Evolutionary conservation across 78 protist genomes (phyloP), one percentile per base, ranked within the genome.

Genomic region (Trichosphaerium sp.): DNA sequence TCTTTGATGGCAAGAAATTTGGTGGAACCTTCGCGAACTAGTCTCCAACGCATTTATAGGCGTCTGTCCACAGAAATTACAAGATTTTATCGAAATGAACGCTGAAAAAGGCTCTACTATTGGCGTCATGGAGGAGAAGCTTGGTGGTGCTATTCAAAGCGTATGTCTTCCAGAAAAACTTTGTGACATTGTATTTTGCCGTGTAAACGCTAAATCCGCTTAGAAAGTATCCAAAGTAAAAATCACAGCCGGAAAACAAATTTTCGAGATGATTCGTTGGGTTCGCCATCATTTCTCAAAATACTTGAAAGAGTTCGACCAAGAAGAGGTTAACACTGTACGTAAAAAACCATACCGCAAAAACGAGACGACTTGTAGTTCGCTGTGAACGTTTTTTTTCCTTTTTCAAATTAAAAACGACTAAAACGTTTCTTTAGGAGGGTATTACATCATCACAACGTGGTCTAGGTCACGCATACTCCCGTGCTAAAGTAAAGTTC

Each of bases 401-500:
- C n/a, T n/a, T n/a, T n/a, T n/a, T n/a, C n/a, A n/a, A n/a, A n/a
- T n/a, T n/a, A n/a, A n/a, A n/a, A n/a, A n/a, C n/a, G n/a, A n/a
- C n/a, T n/a, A n/a, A n/a, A n/a, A n/a, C n/a, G n/a, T n/a, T n/a
- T n/a, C n/a, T n/a, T n/a, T n/a, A 65, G 71, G 55, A 83, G n/a
- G n/a, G n/a, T n/a, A n/a, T n/a, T n/a, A n/a, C n/a, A n/a, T n/a
- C n/a, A n/a, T n/a, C 97, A 6, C 89, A 87, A 79, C 87, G 94
- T 14, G 98, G 98, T 69, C 88, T 97, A 6, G 96, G 94, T 43
- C 93, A 88, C 78, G 57, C 71, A 41, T 93, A 90, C 63, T 89
- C 97, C 23, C 83, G 99, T 28, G 71, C 83, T 62, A 93, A 95
- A 83, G 92, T 98, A 35, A 94, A 97, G 86, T 98, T 98, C 92